These are phyloP conservation scores for Mortierella claussenii DNA, from an alignment of 192 early-diverging fungal species.

Conservation along the genomic window DNA sequence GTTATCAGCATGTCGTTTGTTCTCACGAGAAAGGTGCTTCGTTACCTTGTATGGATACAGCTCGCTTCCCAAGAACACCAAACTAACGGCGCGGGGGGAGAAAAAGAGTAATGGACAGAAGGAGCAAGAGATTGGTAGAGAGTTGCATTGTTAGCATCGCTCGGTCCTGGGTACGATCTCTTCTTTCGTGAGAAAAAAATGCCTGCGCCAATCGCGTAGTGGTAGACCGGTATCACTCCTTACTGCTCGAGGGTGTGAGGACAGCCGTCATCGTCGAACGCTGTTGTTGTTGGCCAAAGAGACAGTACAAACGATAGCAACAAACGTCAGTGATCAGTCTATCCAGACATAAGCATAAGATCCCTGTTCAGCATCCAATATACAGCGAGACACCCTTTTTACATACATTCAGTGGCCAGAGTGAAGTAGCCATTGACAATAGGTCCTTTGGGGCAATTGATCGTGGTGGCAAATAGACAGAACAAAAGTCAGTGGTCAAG, in stretches of 20 bases:
- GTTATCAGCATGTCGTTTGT: background rate
- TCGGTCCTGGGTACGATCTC: no score
- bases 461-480: background rate
- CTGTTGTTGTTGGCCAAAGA: constrained; percentile 24
- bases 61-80: constrained; percentile 71
- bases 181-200: background rate
- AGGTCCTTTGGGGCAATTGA: constrained; percentile 52
- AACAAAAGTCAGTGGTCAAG: background rate
- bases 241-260: constrained; percentile 72
- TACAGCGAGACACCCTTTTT: background rate
- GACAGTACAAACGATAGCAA: background rate
- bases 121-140: background rate
- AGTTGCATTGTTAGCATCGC: no score
- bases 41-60: constrained; percentile 67
- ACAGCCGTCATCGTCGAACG: constrained; percentile 67
- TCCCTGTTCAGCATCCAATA: background rate
- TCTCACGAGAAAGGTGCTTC: constrained; percentile 5
- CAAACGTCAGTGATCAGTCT: background rate
- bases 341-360: background rate
- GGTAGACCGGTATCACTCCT: background rate
- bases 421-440: constrained; percentile 67
- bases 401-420: constrained; percentile 67
- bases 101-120: constrained; percentile 1
- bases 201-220: background rate
- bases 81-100: constrained; percentile 37